Base-by-base conservation (phyloP, 805 yeast genomes). In the Metschnikowia drakensbergensis region DNA sequence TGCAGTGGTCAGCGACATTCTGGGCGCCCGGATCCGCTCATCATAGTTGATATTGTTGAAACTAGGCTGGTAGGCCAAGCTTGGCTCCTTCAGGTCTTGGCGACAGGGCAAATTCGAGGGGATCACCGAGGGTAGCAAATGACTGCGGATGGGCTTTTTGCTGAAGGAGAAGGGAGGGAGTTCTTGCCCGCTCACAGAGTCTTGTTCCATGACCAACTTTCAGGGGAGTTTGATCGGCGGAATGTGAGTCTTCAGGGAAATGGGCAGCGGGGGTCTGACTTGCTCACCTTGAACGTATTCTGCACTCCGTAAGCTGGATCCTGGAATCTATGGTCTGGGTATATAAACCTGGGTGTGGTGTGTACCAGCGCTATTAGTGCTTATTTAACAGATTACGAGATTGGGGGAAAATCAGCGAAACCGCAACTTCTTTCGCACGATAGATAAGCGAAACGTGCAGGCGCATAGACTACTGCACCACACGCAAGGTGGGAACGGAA, bases 11-110 rank as follows among this genome's bases (percentile, higher is more conserved):
- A 54, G 68, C n/a, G 73, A 67, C 79, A 77, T 75, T 43, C 81
- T 59, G 8, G 83, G 83, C 32, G 81, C 81, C 49, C 83, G 60
- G 42, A 79, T 79, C 55, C 77, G 78, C 50, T 78, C 81, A 54
- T 78, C 79, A 53, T 77, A 78, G 58, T 78, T 72, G 50, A 72
- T 54, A 43, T 55, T 54, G 40, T 55, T 55, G 38, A 50, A 47
- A 17, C 43, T 48, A 28, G 59, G 59, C 48, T 42, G 54, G 37
- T 46, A 44, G 13, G 28, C 43, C 25, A 23, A 10, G 6, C 13
- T 13, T 17, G 46, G 26, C 5, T 42, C 38, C 28, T 33, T 32
- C 27, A 17, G 33, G 10, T 30, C 33, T 13, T 43, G 50, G 6
- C 32, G 27, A 11, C 35, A 25, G 4, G 52, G 54, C 32, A 53